These are phyloP conservation scores for Claviceps sp. DNA, from an alignment of 2,329 filamentous ascomycete genomes.

Conservation along the genomic window DNA sequence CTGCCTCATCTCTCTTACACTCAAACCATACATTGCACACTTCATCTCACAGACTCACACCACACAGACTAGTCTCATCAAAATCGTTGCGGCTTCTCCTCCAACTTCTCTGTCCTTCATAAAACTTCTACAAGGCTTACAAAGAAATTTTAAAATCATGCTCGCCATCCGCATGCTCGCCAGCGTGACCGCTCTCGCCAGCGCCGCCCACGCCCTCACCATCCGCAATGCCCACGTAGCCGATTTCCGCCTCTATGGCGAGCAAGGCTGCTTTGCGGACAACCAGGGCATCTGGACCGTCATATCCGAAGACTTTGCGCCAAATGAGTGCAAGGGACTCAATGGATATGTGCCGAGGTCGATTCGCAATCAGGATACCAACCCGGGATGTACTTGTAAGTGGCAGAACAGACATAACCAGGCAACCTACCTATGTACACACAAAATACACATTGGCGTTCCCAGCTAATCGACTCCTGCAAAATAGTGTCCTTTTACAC, in stretches of 20 bases:
- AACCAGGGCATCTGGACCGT: slow-evolving; percentile 16
- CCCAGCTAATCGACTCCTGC: neutral
- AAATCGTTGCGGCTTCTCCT: neutral
- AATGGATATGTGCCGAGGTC: slow-evolving; percentile 6
- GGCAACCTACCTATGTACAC: neutral
- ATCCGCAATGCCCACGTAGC: slow-evolving; percentile 12
- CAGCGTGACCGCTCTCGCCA: slow-evolving; percentile 6
- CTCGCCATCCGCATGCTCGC: slow-evolving; percentile 9
- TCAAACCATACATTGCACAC: no score
- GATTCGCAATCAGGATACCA: slow-evolving; percentile 8
- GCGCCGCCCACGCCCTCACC: slow-evolving; percentile 7
- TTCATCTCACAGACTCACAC: no score
- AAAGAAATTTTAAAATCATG: neutral
- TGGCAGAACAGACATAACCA: neutral
- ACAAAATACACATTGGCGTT: neutral
- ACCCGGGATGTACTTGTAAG: slow-evolving; percentile 10
- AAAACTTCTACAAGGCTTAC: neutral
- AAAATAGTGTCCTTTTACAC: slow-evolving; percentile 8
- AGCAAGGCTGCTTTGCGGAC: slow-evolving; percentile 7
- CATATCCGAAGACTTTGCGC: slow-evolving; percentile 11
- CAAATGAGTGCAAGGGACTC: slow-evolving; percentile 10
- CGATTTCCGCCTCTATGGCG: slow-evolving; percentile 14
- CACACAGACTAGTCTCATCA: no score
- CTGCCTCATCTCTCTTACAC: no score
- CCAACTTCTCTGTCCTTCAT: neutral